phyloP scores from a whole-genome alignment of 805 yeast genomes.

The Dipodascus albidus region DNA sequence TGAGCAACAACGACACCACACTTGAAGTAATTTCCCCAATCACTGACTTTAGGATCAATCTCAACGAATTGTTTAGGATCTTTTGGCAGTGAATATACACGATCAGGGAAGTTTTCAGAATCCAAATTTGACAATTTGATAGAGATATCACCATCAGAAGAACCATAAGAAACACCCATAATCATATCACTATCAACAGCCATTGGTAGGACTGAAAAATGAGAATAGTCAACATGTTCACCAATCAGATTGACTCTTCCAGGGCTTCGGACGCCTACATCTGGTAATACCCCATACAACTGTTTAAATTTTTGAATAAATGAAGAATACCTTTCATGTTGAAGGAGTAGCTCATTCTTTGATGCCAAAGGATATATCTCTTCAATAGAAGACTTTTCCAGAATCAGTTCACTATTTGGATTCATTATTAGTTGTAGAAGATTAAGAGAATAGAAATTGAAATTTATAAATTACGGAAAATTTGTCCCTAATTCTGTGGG shows the following conservation, averaged over 20 bases:
- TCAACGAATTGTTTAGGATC: conserved; percentile 17
- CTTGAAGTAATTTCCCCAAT: conserved; percentile 61
- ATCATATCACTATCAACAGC: conserved; percentile 56
- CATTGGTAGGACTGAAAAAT: conserved; percentile 60
- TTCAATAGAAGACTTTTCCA: not conserved
- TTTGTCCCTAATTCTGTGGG: not conserved
- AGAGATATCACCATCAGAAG: not conserved
- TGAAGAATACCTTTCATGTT: not conserved
- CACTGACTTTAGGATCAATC: conserved; percentile 39
- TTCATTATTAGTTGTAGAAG: not conserved
- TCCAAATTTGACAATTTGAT: not conserved
- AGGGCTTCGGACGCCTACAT: conserved; percentile 52
- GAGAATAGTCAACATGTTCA: conserved; percentile 62
- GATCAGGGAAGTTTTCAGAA: conserved; percentile 3
- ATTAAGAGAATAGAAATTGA: not conserved
- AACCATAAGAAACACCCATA: conserved; percentile 27
- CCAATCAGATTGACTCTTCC: conserved; percentile 69
- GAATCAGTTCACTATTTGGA: not conserved
- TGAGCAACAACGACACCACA: conserved; percentile 55
- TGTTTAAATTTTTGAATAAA: conserved; percentile 10
- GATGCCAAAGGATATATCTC: conserved; percentile 1
- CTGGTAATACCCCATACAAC: conserved; percentile 22
- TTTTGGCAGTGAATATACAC: conserved; percentile 5
- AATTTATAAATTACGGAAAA: no score
- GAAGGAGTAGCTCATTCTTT: not conserved